Evolutionary conservation across 306 rosid species (phyloP).

Genomic region (Vigna radiata): DNA sequence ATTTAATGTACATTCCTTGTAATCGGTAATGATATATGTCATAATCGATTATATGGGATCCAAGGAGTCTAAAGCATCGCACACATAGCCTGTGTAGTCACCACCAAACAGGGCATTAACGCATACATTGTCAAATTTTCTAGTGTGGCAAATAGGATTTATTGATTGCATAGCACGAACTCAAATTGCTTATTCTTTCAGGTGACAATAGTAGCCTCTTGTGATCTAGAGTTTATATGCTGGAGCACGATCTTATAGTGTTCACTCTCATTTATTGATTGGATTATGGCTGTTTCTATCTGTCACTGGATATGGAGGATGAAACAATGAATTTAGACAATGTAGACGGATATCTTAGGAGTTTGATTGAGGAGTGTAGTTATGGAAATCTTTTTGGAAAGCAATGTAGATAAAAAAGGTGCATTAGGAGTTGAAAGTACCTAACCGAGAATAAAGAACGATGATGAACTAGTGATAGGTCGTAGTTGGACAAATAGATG

Average conservation of each 20-base stretch:
- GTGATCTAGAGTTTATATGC: neutral
- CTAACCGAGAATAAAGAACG: neutral
- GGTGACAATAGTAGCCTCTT: neutral
- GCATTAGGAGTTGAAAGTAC: constrained; percentile 2
- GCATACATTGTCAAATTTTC: neutral
- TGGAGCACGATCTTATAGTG: neutral
- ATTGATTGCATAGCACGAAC: constrained; percentile 1
- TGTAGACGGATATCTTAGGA: neutral
- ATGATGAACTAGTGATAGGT: neutral
- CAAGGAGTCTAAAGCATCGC: neutral
- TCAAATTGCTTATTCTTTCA: neutral
- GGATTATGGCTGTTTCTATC: neutral
- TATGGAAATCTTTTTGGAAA: neutral
- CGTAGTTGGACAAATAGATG: neutral
- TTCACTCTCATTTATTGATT: neutral
- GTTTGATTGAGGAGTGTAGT: neutral
- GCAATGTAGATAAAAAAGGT: neutral
- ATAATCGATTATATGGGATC: no score
- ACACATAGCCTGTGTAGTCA: no score
- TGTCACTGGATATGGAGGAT: neutral
- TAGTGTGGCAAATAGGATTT: neutral
- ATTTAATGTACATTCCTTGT: neutral
- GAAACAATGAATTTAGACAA: neutral
- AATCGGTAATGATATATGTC: neutral
- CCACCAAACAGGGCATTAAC: neutral